Base-by-base conservation (phyloP, 257 asterid species). In the Solanum ahanhuiri region DNA sequence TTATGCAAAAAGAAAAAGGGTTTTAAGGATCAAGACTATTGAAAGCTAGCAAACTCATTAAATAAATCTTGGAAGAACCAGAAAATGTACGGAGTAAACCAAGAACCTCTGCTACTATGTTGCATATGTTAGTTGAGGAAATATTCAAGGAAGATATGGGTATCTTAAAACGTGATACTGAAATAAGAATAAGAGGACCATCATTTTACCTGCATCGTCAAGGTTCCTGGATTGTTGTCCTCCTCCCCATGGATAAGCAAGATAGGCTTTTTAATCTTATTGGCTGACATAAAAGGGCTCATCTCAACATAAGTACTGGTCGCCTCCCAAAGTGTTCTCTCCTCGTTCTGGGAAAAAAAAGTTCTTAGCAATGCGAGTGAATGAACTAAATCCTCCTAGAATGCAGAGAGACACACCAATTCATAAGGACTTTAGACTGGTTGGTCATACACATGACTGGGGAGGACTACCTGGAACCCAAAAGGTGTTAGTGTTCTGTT, bases 401-500 rank as follows among this genome's bases (percentile, higher is more conserved):
- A 79, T 79, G 39, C 66, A 45, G 25, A 45, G 84, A 25, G 66
- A 79, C 8, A 25, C 84, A 25, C 6, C 41, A 79, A 14, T 4
- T 45, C 41, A 8, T 79, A 45, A 45, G 41, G 41, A 79, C 41
- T 64, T 37, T 60, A 83, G 81, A 28, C 83, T 66, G 41, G 22
- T 70, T 33, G 85, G 81, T 77, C 58, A 15, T 28, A 25, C 37
- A 79, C 83, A 45, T 1, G 84, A 79, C 23, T 25, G 22, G 73
- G 23, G 86, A 64, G 81, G 77, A 87, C 81, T 91, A 94, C 99
- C 98, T 96, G 99, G 93, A 97, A 97, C 70, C 99, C 98, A 88
- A 97, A 97, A n/a, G 99, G 99, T 66, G 99, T 97, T 79, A 97
- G 98, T 9, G 99, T 97, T 92, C 98, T 89, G 90, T 95, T 97